These are phyloP conservation scores for Flaveria ramosissima DNA, from an alignment of 129 eudicot genomes.

Conservation along the genomic window DNA sequence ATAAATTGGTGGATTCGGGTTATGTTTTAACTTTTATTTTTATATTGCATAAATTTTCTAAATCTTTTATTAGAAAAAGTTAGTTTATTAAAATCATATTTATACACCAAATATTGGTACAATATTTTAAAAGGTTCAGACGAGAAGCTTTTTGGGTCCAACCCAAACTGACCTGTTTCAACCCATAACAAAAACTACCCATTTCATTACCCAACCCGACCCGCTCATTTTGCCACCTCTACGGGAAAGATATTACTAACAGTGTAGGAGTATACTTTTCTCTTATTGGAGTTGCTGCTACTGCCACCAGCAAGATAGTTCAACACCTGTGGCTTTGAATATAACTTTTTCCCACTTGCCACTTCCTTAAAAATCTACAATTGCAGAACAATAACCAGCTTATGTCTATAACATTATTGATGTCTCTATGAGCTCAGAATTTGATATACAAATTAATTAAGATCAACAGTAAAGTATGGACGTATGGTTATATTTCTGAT, in stretches of 20 bases:
- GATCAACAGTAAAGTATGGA: background rate
- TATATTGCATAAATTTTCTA: background rate
- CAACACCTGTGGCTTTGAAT: constrained; percentile 55
- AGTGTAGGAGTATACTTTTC: constrained; percentile 29
- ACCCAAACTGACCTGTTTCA: background rate
- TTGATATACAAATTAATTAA: background rate
- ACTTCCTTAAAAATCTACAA: constrained; percentile 44
- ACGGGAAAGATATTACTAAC: background rate
- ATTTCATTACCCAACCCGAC: background rate
- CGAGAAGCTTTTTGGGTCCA: background rate
- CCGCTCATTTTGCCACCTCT: constrained; percentile 1
- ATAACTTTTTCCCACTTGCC: constrained; percentile 43
- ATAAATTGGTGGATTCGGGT: background rate
- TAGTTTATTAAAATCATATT: background rate
- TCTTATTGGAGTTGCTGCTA: constrained; percentile 31
- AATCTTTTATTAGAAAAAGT: background rate
- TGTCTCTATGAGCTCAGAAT: background rate
- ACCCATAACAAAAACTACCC: background rate
- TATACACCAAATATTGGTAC: background rate
- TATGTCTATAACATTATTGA: background rate
- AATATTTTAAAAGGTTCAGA: background rate
- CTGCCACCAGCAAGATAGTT: constrained; percentile 37
- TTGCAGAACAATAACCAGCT: constrained; percentile 9
- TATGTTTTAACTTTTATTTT: background rate
- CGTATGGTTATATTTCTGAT: background rate